A percentile compares a stretch with the other conserved stretches of the same genome.
Evolutionary conservation across 345 rosid species (phyloP).

Genomic region (Ceriops tagal): DNA sequence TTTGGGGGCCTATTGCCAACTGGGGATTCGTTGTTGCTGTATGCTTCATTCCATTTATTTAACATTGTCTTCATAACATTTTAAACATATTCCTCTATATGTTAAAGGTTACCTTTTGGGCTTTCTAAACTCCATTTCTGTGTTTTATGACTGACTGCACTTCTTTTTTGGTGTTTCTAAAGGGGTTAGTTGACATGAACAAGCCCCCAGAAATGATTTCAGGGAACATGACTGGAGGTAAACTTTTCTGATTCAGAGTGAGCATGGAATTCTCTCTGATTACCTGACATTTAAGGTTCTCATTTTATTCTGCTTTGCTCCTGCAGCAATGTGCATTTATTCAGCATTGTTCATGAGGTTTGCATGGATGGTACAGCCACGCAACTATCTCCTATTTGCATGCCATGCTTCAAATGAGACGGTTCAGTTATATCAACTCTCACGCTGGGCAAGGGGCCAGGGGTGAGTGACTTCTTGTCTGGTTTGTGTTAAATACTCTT

Average conservation of each 20-base stretch:
- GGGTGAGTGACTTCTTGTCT: conserved; percentile 19
- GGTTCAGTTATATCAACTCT: conserved; percentile 88
- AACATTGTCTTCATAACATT: conserved; percentile 1
- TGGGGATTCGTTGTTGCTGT: conserved; percentile 49
- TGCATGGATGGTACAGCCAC: conserved; percentile 91
- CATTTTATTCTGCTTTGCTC: neutral
- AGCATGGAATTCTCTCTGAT: neutral
- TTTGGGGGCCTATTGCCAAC: conserved; percentile 50
- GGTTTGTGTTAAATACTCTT: neutral
- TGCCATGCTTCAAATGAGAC: conserved; percentile 96
- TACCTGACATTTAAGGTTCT: neutral
- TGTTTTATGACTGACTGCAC: neutral
- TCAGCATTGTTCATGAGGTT: conserved; percentile 83
- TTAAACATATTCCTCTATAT: neutral
- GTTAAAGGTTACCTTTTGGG: too few species aligned
- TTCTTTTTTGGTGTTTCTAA: conserved; percentile 3
- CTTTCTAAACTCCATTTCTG: neutral
- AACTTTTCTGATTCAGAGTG: neutral
- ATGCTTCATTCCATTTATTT: conserved; percentile 11
- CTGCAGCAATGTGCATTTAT: conserved; percentile 72
- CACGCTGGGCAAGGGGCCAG: conserved; percentile 65
- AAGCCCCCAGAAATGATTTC: conserved; percentile 98
- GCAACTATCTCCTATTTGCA: conserved; percentile 75
- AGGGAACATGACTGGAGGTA: conserved; percentile 80
- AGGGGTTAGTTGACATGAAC: conserved; percentile 89